These are phyloP conservation scores for Trichosporon sp. DNA, from an alignment of 1,284 basidiomycete species.

Conservation along the genomic window DNA sequence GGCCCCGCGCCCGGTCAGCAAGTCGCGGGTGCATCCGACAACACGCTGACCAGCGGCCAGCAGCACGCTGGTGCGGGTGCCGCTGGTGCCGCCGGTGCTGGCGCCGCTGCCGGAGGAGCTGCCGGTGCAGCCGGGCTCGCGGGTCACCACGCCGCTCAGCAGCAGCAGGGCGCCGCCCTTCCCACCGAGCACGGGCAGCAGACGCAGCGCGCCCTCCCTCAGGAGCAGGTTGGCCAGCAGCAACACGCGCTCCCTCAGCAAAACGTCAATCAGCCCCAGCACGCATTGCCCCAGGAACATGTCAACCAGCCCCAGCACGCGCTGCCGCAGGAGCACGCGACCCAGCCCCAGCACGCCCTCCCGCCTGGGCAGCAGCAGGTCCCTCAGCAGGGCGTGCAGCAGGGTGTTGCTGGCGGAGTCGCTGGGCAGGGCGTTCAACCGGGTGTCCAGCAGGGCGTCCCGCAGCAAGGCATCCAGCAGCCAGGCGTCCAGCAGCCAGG, in stretches of 20 bases:
- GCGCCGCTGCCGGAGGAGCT: background rate
- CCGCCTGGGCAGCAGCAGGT: background rate
- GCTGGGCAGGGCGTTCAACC: too few relatives aligned
- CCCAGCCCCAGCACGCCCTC: background rate
- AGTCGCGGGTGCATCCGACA: background rate
- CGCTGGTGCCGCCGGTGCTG: background rate
- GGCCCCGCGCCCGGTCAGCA: background rate
- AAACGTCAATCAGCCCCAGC: background rate
- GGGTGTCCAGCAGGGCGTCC: too few relatives aligned
- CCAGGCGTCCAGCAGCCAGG: too few relatives aligned
- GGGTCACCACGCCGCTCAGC: background rate
- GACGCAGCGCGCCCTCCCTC: background rate
- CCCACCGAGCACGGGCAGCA: background rate
- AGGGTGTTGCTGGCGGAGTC: too few relatives aligned
- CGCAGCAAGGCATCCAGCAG: too few relatives aligned
- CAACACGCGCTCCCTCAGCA: background rate
- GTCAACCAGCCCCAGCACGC: background rate
- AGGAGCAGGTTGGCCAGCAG: background rate
- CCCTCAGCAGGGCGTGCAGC: too few relatives aligned
- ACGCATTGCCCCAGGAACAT: background rate
- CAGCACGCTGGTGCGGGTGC: background rate
- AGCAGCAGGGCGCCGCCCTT: background rate
- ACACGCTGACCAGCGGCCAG: background rate
- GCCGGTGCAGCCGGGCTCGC: background rate
- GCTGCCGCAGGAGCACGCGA: background rate